Percentiles rank a stretch among this genome's conserved stretches.
Evolutionary conservation across 2,329 filamentous ascomycete species (phyloP).

Genomic region (Fusarium sp.): DNA sequence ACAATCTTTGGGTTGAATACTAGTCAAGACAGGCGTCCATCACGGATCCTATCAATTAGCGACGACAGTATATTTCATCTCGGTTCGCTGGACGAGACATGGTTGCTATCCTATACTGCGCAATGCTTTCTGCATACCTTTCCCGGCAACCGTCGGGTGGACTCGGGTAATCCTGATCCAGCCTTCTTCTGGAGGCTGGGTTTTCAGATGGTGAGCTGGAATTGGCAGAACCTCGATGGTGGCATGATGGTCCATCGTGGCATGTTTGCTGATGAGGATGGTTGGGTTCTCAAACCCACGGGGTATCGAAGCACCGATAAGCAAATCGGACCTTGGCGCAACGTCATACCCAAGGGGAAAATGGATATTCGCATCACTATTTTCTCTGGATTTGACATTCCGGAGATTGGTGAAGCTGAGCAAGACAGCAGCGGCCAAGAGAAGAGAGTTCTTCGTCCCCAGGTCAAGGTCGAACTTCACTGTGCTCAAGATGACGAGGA

Average conservation of each 20-base stretch:
- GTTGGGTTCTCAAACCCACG: conserved; percentile 86
- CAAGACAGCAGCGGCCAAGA: not conserved
- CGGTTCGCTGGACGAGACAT: conserved; percentile 59
- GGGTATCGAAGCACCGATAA: conserved; percentile 60
- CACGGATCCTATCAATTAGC: too few species aligned
- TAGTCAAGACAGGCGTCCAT: too few species aligned
- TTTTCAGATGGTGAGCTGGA: conserved; percentile 95
- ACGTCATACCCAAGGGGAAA: not conserved
- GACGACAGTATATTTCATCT: too few species aligned
- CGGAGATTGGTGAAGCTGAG: not conserved
- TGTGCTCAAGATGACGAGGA: not conserved
- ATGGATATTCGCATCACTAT: not conserved
- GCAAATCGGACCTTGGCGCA: not conserved
- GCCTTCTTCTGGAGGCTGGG: conserved; percentile 90
- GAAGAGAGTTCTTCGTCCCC: not conserved
- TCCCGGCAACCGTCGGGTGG: conserved; percentile 79
- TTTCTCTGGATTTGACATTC: not conserved
- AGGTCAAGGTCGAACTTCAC: not conserved
- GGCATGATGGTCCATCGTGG: conserved; percentile 96
- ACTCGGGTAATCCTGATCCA: conserved; percentile 93
- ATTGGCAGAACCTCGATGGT: conserved; percentile 94
- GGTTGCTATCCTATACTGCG: conserved; percentile 85
- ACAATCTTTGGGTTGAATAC: too few species aligned
- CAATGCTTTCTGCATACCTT: conserved; percentile 90
- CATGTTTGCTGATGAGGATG: conserved; percentile 89